A percentile compares a stretch with the other conserved stretches of the same genome.
Conservation (phyloP, 805 yeast genomes). For the Hanseniaspora pseudoguilliermondii region DNA sequence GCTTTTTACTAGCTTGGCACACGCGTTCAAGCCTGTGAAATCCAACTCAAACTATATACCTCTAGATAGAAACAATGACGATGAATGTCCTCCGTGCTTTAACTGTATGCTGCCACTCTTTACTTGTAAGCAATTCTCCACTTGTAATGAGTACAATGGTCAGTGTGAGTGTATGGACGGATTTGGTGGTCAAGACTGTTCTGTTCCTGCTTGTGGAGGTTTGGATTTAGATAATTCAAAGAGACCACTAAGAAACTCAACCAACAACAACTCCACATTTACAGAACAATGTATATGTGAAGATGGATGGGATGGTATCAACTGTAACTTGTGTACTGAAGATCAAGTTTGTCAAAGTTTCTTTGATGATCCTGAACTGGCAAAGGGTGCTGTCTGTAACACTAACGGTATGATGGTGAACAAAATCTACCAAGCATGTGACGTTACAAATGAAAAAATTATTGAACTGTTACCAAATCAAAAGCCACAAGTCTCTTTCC, state of each 20-base stretch:
- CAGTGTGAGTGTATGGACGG: slow-evolving; percentile 87
- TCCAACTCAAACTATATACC: neutral
- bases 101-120: slow-evolving; percentile 88
- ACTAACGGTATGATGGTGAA: slow-evolving; percentile 72
- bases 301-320: slow-evolving; percentile 87
- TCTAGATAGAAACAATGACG: slow-evolving; percentile 18
- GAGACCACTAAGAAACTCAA: slow-evolving; percentile 51
- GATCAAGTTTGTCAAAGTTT: slow-evolving; percentile 74
- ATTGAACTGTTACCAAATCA: slow-evolving; percentile 65
- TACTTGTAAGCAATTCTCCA: slow-evolving; percentile 78
- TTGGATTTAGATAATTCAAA: slow-evolving; percentile 43
- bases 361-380: slow-evolving; percentile 64
- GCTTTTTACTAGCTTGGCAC: neutral
- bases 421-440: slow-evolving; percentile 78
- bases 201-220: slow-evolving; percentile 77
- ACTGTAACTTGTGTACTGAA: slow-evolving; percentile 70
- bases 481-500: slow-evolving; percentile 82
- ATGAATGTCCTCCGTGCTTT: slow-evolving; percentile 79
- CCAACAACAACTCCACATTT: slow-evolving; percentile 20
- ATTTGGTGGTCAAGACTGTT: slow-evolving; percentile 87
- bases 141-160: slow-evolving; percentile 81
- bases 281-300: slow-evolving; percentile 50
- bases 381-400: slow-evolving; percentile 66
- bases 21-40: neutral
- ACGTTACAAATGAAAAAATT: slow-evolving; percentile 82